These are phyloP conservation scores for Didymosphaeria variabile DNA, from an alignment of 2,329 filamentous ascomycete genomes.

Conservation along the genomic window DNA sequence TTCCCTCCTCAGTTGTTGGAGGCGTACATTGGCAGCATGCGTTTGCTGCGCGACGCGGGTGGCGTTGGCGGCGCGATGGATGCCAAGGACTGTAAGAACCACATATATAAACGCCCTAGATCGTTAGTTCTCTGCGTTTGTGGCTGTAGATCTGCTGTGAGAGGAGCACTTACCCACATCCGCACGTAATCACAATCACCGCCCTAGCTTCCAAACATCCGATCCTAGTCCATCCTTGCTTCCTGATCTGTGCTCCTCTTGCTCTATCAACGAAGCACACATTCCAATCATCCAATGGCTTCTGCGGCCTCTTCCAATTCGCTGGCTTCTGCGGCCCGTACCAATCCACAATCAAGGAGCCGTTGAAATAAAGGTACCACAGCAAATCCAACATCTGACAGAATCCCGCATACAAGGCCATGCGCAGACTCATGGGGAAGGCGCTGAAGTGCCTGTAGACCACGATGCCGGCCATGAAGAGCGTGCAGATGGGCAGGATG, in stretches of 20 bases:
- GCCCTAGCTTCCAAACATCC: background rate
- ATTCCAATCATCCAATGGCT: background rate
- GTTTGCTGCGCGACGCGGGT: background rate
- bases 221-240: background rate
- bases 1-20: background rate
- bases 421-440: background rate
- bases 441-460: background rate
- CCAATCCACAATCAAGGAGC: background rate
- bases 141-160: too few relatives aligned
- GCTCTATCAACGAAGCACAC: background rate
- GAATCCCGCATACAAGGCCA: background rate
- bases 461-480: background rate
- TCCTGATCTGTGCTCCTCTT: background rate
- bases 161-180: background rate
- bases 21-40: background rate
- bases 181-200: background rate
- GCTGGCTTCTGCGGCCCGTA: too few relatives aligned
- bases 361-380: background rate
- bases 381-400: background rate
- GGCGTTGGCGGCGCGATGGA: background rate
- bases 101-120: too few relatives aligned
- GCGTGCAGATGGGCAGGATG: background rate
- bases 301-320: too few relatives aligned
- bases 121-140: too few relatives aligned
- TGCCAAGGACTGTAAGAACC: background rate